phyloP scores from a whole-genome alignment of 2,329 filamentous ascomycete species.

The Elsinoe batatas region DNA sequence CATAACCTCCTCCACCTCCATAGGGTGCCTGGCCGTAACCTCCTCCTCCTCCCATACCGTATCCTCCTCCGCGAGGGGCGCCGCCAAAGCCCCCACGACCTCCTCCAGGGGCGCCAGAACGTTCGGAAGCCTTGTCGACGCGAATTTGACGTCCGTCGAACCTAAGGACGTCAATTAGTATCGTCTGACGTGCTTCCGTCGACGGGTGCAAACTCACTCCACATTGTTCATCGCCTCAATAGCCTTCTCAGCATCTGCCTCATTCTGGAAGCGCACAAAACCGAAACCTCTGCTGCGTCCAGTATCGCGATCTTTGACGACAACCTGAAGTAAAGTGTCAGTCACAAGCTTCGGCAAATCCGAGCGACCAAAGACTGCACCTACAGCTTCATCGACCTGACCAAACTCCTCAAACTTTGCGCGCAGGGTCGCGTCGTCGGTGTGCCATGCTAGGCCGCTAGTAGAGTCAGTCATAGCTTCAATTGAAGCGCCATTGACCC shows the following conservation, averaged over 20 bases:
- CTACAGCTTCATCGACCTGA: slow-evolving; percentile 85
- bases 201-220: slow-evolving; percentile 54
- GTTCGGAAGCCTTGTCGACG: slow-evolving; percentile 90
- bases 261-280: slow-evolving; percentile 79
- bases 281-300: slow-evolving; percentile 95
- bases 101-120: slow-evolving; percentile 52
- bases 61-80: slow-evolving; percentile 22
- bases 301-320: slow-evolving; percentile 96
- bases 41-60: slow-evolving; percentile 20
- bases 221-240: slow-evolving; percentile 76
- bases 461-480: slow-evolving; percentile 12
- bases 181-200: not conserved
- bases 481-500: not conserved
- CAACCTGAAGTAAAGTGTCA: slow-evolving; percentile 51
- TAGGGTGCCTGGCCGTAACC: slow-evolving; percentile 21
- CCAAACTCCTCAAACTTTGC: slow-evolving; percentile 91
- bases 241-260: slow-evolving; percentile 65
- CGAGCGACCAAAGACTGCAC: slow-evolving; percentile 32
- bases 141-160: slow-evolving; percentile 92
- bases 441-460: slow-evolving; percentile 97
- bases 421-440: slow-evolving; percentile 76
- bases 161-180: slow-evolving; percentile 37
- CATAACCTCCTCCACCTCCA: slow-evolving; percentile 19
- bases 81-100: slow-evolving; percentile 34
- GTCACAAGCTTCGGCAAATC: slow-evolving; percentile 13